phyloP scores from a whole-genome alignment of 2,329 filamentous ascomycete species.

The Pseudopyrenochaeta lycopersici region DNA sequence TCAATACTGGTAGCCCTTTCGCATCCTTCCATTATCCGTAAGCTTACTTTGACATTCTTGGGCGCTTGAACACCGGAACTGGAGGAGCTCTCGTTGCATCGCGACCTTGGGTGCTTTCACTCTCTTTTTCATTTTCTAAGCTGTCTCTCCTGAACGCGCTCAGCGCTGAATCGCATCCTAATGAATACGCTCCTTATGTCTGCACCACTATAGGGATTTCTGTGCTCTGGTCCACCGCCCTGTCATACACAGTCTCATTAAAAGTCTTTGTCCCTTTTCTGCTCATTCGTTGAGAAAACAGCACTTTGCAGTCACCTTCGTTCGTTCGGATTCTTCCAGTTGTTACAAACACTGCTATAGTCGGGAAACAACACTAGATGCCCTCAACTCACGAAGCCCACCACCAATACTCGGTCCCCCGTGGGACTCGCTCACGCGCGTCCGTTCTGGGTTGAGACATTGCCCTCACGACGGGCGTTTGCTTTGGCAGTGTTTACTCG shows the following conservation, averaged over 20 bases:
- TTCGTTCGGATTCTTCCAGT: slow-evolving; percentile 7
- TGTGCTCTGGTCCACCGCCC: not conserved
- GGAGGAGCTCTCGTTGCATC: not conserved
- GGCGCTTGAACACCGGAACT: not conserved
- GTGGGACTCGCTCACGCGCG: not conserved
- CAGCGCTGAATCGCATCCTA: not conserved
- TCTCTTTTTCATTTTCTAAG: not conserved
- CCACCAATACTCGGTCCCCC: not conserved
- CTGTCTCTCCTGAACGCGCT: not conserved
- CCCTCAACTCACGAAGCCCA: not conserved
- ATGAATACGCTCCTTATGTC: not conserved
- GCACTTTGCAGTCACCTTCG: slow-evolving; percentile 7
- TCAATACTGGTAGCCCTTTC: slow-evolving; percentile 3
- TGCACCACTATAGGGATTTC: not conserved
- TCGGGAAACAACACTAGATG: not conserved
- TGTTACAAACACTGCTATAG: slow-evolving; percentile 14
- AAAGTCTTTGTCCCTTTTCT: slow-evolving; percentile 1
- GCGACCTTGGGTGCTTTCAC: not conserved
- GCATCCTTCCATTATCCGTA: not conserved
- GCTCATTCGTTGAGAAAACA: slow-evolving; percentile 11
- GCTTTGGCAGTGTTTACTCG: not conserved
- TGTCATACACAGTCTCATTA: slow-evolving; percentile 10
- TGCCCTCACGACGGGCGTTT: not conserved
- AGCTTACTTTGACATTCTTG: not conserved
- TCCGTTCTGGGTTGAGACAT: not conserved